Percentiles rank a stretch among this genome's conserved stretches.
Conservation (phyloP, 2,329 filamentous ascomycete genomes). For the Talaromyces rugulosus region DNA sequence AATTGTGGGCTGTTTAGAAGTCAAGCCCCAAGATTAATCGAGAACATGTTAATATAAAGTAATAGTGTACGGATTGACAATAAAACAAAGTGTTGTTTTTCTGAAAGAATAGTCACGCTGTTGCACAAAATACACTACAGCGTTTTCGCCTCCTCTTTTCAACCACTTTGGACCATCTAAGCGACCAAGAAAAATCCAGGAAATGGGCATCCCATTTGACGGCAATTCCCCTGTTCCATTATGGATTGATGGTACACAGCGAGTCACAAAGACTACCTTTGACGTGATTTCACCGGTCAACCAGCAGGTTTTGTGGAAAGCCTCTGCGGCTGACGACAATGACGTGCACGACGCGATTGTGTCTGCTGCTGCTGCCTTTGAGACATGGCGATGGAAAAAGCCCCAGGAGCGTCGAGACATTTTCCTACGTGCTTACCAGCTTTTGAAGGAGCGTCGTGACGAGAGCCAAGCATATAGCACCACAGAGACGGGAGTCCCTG, state of each 20-base stretch:
- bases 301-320: slow-evolving; percentile 1
- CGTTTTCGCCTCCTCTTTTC: neutral
- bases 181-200: neutral
- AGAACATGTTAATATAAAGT: neutral
- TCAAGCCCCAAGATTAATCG: neutral
- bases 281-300: slow-evolving; percentile 2
- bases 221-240: neutral
- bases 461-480: neutral
- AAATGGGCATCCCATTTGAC: neutral
- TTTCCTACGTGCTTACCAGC: neutral
- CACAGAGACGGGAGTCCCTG: slow-evolving; percentile 6
- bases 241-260: slow-evolving; percentile 1
- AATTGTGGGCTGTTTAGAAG: neutral
- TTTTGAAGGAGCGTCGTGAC: neutral
- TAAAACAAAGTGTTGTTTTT: neutral
- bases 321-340: slow-evolving; percentile 1
- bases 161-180: neutral
- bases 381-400: slow-evolving; percentile 5
- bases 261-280: neutral
- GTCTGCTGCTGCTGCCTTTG: slow-evolving; percentile 3
- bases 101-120: neutral
- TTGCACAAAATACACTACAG: neutral
- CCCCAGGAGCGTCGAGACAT: slow-evolving; percentile 6
- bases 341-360: slow-evolving; percentile 4
- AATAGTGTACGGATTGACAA: neutral